Percentiles rank a stretch among this genome's conserved stretches.
These are phyloP conservation scores for Clitopilus passeckerianus DNA, from an alignment of 768 basidiomycete species.

Conservation along the genomic window DNA sequence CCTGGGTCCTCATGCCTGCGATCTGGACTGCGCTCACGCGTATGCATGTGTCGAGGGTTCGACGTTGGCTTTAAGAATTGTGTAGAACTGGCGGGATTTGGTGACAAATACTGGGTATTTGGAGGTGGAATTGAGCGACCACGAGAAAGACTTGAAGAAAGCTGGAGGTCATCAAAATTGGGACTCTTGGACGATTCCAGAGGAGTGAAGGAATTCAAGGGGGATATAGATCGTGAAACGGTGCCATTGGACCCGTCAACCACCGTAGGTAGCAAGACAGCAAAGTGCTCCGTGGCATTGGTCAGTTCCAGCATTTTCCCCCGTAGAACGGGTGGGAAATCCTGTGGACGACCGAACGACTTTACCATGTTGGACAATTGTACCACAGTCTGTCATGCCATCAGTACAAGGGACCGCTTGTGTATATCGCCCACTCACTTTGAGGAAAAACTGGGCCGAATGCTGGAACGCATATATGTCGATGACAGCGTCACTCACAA, in stretches of 20 bases:
- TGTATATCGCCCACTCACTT: slow-evolving; percentile 41
- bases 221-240: background rate
- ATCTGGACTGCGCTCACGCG: background rate
- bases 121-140: background rate
- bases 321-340: slow-evolving; percentile 50
- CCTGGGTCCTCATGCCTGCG: background rate
- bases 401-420: background rate
- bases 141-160: background rate
- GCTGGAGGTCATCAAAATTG: background rate
- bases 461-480: slow-evolving; percentile 66
- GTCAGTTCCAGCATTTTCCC: slow-evolving; percentile 72
- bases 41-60: background rate
- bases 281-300: slow-evolving; percentile 82
- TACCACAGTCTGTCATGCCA: slow-evolving; percentile 55
- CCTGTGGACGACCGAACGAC: slow-evolving; percentile 53
- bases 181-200: background rate
- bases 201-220: background rate
- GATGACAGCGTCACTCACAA: slow-evolving; percentile 45
- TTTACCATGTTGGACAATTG: slow-evolving; percentile 73
- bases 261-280: slow-evolving; percentile 75
- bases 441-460: slow-evolving; percentile 77
- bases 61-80: background rate
- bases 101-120: background rate
- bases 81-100: background rate
- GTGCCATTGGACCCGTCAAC: background rate